Base-by-base conservation (phyloP, 2,329 filamentous ascomycete genomes). In the Aspergillus latus region DNA sequence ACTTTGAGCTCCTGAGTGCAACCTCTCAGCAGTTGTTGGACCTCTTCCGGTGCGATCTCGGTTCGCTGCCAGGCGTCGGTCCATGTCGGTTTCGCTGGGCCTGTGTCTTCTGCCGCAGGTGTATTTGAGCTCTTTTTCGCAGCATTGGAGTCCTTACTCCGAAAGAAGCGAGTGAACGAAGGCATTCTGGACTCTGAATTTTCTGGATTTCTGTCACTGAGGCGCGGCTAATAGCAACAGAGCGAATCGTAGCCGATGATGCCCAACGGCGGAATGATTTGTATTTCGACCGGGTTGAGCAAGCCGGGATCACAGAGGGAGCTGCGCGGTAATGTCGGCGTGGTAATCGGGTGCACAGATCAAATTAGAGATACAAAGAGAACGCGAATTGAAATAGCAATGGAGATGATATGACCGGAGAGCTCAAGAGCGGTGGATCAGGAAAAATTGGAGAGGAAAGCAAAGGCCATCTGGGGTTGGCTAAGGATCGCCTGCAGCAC, bases 1-100 rank as follows among this genome's bases (percentile, higher is more conserved):
- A 89, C 88, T 78, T 97, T 99, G 74, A 99, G 84, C 78, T 99
- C 94, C 54, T 87, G 82, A 9, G 92, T 95, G 77, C 92, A 97
- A 63, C 87, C 85, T 70, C 87, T 84, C 50, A 97, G 80, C 60
- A 99, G 78, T 70, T 96, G 92, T 67, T 92, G 88, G 47, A 99
- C 87, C 77, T 99, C 94, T 64, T 96, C 91, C 4, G 92, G 89
- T 52, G 90, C 88, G 63, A 99, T 87, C 46, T 87, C 84, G 54
- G 83, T 89, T 68, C 93, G 88, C 60, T 86, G 82, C 85, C 92
- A 99, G 62, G 91, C 89, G 72, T 97, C 89, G 59, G 90, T 89
- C 88, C 91, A 97, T 74, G 83, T 84, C 54, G 89, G 89, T 76
- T 92, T 91, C 59, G 81, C 75, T 37, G 86, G 84, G 28, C 80